Base-by-base conservation (phyloP, 176 grass and related monocot species). In the Hsuehochloa calcarea region DNA sequence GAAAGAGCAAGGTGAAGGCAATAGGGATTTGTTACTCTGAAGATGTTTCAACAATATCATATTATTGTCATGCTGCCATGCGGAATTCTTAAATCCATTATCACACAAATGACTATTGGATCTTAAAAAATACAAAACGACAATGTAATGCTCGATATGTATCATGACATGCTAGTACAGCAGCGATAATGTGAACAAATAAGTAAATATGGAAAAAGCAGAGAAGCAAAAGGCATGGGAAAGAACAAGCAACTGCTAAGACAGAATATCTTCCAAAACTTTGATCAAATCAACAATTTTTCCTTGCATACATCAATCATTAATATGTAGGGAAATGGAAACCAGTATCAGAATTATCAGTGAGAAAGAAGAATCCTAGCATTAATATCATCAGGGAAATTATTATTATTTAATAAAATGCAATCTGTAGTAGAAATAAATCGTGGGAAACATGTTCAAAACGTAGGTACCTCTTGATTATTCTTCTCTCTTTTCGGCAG, bases 391-490 rank as follows among this genome's bases (percentile, higher is more conserved):
- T 23, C 52, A 62, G 14, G 68, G 25, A 63, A 34, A 31, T 65
- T 65, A 81, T 8, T 68, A 11, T 41, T 74, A n/a, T 40, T 34
- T 40, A 51, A 27, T 14, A 66, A 78, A 51, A 29, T 20, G 1
- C 6, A 63, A 62, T 16, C 2, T 51, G 19, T 25, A 79, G 20
- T 23, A 25, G 4, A 41, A 74, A 15, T 3, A 83, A 73, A 63
- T 63, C 52, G 52, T 16, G 25, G 12, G 3, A 72, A 31, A 45
- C 41, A 74, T 38, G 46, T 27, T 82, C 35, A 81, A 27, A 81
- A 14, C 39, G 27, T 58, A 22, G 13, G 26, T 74, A 91, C 89
- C 89, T 88, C 85, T 80, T 84, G 55, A 80, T 91, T 87, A 62
- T 88, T 87, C 51, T 81, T 88, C 55, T 64, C 85, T 77, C 71